phyloP scores from a whole-genome alignment of 495 filamentous ascomycete species.

The Xylaria castorea region DNA sequence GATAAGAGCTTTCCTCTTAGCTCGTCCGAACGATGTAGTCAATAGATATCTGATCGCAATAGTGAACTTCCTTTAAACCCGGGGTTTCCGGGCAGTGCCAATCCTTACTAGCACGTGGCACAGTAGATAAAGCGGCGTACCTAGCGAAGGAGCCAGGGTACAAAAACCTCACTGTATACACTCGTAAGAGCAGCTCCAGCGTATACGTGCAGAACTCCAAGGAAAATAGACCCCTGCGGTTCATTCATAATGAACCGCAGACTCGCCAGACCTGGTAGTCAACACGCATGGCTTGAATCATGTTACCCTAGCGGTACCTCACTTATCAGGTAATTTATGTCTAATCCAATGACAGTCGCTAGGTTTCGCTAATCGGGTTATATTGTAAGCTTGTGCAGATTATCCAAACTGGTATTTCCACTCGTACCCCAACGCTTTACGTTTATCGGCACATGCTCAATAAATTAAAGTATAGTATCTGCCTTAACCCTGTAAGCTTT shows the following conservation, averaged over 20 bases:
- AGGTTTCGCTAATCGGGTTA: slow-evolving; percentile 2
- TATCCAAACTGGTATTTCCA: background rate
- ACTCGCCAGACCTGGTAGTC: background rate
- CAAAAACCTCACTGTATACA: background rate
- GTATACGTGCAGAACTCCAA: background rate
- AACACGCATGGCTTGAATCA: background rate
- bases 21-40: background rate
- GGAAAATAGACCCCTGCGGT: background rate
- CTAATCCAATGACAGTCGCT: background rate
- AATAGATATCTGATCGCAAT: background rate
- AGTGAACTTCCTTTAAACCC: background rate
- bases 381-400: background rate
- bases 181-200: background rate
- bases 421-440: background rate
- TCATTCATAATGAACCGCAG: slow-evolving; percentile 1
- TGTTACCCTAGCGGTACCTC: background rate
- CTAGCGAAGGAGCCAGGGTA: background rate
- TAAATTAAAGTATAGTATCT: background rate
- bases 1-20: background rate
- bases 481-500: background rate
- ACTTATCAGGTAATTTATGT: background rate
- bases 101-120: slow-evolving; percentile 27
- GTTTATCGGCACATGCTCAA: background rate
- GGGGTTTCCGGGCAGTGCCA: slow-evolving; percentile 2
- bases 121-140: background rate